Percentiles rank a stretch among this genome's conserved stretches.
Evolutionary conservation across 345 rosid genomes (phyloP).

Genomic region (Hevea brasiliensis): DNA sequence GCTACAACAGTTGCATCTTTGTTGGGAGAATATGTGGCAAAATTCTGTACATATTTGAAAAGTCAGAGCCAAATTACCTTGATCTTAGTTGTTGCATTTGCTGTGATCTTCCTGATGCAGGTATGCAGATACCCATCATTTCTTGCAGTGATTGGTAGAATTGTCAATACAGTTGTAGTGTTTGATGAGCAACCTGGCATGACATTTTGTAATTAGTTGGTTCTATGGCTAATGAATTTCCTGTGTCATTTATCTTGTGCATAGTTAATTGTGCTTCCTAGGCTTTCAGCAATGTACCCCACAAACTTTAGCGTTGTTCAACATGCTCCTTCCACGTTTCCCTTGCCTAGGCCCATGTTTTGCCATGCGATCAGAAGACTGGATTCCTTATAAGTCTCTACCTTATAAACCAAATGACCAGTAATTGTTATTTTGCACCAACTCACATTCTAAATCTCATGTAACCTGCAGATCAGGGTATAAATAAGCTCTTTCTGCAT

Average conservation of each 20-base stretch:
- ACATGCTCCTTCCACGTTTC: neutral
- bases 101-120: slow-evolving; percentile 85
- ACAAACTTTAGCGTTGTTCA: neutral
- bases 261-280: too few relatives aligned
- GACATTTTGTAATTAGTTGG: neutral
- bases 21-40: slow-evolving; percentile 37
- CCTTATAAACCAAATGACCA: too few relatives aligned
- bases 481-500: neutral
- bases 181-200: too few relatives aligned
- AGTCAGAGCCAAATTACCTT: slow-evolving; percentile 57
- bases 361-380: neutral
- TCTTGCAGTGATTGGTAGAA: too few relatives aligned
- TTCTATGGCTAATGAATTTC: neutral
- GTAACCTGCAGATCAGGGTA: too few relatives aligned
- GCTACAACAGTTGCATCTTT: slow-evolving; percentile 23
- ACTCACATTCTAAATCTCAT: too few relatives aligned
- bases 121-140: slow-evolving; percentile 28
- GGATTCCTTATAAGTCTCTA: too few relatives aligned
- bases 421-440: too few relatives aligned
- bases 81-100: slow-evolving; percentile 58
- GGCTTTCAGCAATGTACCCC: too few relatives aligned
- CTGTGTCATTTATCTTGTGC: neutral
- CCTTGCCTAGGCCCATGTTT: neutral
- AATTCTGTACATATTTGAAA: slow-evolving; percentile 41
- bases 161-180: too few relatives aligned